A percentile compares a stretch with the other conserved stretches of the same genome.
Conservation (phyloP, 2,329 filamentous ascomycete genomes). For the Arachnopeziza araneosa region DNA sequence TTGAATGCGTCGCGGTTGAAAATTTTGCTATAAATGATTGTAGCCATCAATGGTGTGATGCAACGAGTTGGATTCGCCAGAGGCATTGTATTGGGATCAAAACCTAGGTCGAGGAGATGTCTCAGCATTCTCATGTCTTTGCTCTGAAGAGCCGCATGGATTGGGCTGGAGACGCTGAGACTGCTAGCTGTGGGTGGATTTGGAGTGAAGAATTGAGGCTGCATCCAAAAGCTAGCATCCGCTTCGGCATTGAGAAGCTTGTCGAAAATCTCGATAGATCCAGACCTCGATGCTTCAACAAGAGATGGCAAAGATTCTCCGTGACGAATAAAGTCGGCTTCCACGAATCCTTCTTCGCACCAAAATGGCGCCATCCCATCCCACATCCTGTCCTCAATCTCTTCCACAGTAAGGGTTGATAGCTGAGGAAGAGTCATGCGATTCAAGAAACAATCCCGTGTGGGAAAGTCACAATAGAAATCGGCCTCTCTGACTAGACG, state of each 20-base stretch:
- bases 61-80: conserved; percentile 16
- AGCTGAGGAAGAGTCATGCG: conserved; percentile 14
- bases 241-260: conserved; percentile 10
- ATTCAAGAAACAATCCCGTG: conserved; percentile 2
- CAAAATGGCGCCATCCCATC: conserved; percentile 15
- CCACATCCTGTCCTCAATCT: conserved; percentile 13
- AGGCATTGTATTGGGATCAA: conserved; percentile 19
- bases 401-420: conserved; percentile 14
- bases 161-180: conserved; percentile 15
- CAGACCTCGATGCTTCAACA: conserved; percentile 7
- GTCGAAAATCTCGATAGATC: conserved; percentile 14
- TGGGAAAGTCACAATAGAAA: conserved; percentile 7
- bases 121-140: conserved; percentile 9
- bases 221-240: conserved; percentile 9
- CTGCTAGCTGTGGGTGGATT: conserved; percentile 9
- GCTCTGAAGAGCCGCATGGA: conserved; percentile 13
- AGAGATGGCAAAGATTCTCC: conserved; percentile 12
- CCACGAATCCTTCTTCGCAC: conserved; percentile 15
- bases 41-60: conserved; percentile 17
- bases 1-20: conserved; percentile 11
- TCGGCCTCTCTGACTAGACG: conserved; percentile 1
- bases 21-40: conserved; percentile 6
- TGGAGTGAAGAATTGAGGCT: neutral
- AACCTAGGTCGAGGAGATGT: conserved; percentile 12
- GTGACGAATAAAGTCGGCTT: conserved; percentile 6